A percentile compares a stretch with the other conserved stretches of the same genome.
Evolutionary conservation across 441 rosid species (phyloP).

Genomic region (Dalechampia spathulata): DNA sequence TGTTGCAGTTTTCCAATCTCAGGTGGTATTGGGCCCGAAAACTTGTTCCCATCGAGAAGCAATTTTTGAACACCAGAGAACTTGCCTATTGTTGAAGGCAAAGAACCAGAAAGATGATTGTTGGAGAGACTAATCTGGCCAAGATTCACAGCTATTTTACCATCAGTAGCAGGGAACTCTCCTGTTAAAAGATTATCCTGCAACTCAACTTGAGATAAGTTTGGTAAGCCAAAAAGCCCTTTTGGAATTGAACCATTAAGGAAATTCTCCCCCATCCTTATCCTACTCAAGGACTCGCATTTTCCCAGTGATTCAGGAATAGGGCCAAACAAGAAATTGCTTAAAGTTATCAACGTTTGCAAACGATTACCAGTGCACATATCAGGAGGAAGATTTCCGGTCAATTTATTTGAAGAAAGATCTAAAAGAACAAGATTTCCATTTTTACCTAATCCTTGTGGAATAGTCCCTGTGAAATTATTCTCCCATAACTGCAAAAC

Average conservation of each 20-base stretch:
- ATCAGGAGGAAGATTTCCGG: slow-evolving; percentile 70
- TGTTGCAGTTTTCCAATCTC: slow-evolving; percentile 78
- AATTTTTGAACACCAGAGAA: slow-evolving; percentile 85
- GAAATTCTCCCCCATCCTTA: slow-evolving; percentile 88
- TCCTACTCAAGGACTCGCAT: slow-evolving; percentile 66
- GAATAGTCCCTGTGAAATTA: slow-evolving; percentile 81
- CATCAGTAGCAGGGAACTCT: slow-evolving; percentile 53
- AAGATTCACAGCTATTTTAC: slow-evolving; percentile 41
- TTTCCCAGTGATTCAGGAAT: slow-evolving; percentile 71
- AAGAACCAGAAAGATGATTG: slow-evolving; percentile 67
- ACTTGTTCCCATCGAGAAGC: slow-evolving; percentile 83
- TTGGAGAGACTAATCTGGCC: slow-evolving; percentile 86
- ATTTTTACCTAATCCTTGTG: slow-evolving; percentile 60
- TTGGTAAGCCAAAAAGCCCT: slow-evolving; percentile 73
- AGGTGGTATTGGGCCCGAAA: slow-evolving; percentile 69
- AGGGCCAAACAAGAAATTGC: slow-evolving; percentile 74
- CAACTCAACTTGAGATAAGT: slow-evolving; percentile 76
- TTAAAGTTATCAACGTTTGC: slow-evolving; percentile 62
- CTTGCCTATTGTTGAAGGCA: slow-evolving; percentile 70
- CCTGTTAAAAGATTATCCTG: slow-evolving; percentile 75
- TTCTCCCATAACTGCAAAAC: slow-evolving; percentile 95
- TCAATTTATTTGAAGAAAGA: slow-evolving; percentile 81
- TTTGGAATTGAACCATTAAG: slow-evolving; percentile 86
- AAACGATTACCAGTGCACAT: slow-evolving; percentile 74
- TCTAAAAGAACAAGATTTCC: slow-evolving; percentile 60